These are phyloP conservation scores for Stagonosporopsis vannaccii DNA, from an alignment of 2,329 filamentous ascomycete genomes.

Conservation along the genomic window DNA sequence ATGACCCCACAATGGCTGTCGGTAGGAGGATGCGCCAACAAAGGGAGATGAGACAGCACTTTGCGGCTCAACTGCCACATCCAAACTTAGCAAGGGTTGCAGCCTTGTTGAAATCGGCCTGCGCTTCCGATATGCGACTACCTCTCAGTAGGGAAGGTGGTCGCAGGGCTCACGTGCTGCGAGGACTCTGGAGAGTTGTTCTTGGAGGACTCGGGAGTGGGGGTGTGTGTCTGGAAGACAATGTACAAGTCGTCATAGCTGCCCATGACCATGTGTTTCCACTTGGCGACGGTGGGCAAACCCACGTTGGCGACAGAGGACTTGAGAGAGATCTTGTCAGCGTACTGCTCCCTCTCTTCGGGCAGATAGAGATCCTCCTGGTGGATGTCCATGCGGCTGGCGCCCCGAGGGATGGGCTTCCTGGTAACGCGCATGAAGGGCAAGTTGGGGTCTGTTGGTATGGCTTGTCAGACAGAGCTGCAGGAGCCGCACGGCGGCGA, in stretches of 20 bases:
- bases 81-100: conserved; percentile 16
- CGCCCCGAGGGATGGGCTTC: conserved; percentile 56
- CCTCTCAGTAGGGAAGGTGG: conserved; percentile 42
- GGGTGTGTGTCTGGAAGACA: conserved; percentile 52
- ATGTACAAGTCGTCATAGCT: conserved; percentile 59
- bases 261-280: conserved; percentile 55
- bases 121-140: conserved; percentile 28
- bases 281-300: conserved; percentile 54
- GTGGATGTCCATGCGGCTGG: conserved; percentile 56
- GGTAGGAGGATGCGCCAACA: conserved; percentile 5
- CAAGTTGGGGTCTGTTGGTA: conserved; percentile 49
- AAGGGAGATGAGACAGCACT: conserved; percentile 25
- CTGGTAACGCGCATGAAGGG: conserved; percentile 54
- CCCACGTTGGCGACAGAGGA: conserved; percentile 57
- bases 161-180: conserved; percentile 46
- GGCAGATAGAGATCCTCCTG: conserved; percentile 53
- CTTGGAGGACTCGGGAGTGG: conserved; percentile 46
- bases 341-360: conserved; percentile 47
- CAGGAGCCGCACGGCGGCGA: background rate
- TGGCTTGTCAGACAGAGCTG: conserved; percentile 26
- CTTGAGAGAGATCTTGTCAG: conserved; percentile 56
- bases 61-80: conserved; percentile 14
- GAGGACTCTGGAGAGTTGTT: conserved; percentile 49
- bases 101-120: conserved; percentile 20
- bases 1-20: conserved; percentile 12